Evolutionary conservation across 176 grass and related monocot genomes (phyloP), one percentile per base, ranked within the genome.

Genomic region (Zizania latifolia): DNA sequence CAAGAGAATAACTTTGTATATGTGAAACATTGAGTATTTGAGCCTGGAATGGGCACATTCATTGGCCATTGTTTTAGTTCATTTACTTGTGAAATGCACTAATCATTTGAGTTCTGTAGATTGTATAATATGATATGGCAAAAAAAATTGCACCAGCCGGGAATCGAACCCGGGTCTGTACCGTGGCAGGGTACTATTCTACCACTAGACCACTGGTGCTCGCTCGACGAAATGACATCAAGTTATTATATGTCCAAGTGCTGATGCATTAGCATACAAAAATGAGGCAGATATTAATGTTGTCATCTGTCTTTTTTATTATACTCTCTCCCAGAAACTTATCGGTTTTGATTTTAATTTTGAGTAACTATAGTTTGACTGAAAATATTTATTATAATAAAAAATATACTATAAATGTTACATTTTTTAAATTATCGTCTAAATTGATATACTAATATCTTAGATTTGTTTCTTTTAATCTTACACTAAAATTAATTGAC

Each of bases 101-200:
- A 8, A 53, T 53, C 7, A 22, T 53, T 53, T 53, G 8, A 53
- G 19, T 2, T 45, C 17, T 45, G 14, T 15, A 36, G 41, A 4
- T 2, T 45, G 11, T 45, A 45, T n/a, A n/a, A n/a, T n/a, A n/a
- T n/a, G n/a, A n/a, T n/a, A 45, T 21, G 5, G 14, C 5, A 15
- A 46, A 46, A 19, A 46, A 17, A 46, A 2, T 0, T 81, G 78
- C 84, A 86, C 77, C 84, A 87, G 85, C 85, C 85, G 75, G 74
- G 75, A 88, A 83, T 83, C 80, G 74, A 88, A 88, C 61, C 74
- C 75, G 84, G 81, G 89, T 86, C 86, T 90, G 68, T 86, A 94
- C 86, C 87, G 70, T 90, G 84, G 84, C 87, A 93, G 84, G 87
- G 84, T 89, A 87, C 85, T 86, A 89, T 87, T 87, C 84, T 85